Evolutionary conservation across 495 filamentous ascomycete genomes (phyloP).

Genomic region (Lasiosphaeris hirsuta): DNA sequence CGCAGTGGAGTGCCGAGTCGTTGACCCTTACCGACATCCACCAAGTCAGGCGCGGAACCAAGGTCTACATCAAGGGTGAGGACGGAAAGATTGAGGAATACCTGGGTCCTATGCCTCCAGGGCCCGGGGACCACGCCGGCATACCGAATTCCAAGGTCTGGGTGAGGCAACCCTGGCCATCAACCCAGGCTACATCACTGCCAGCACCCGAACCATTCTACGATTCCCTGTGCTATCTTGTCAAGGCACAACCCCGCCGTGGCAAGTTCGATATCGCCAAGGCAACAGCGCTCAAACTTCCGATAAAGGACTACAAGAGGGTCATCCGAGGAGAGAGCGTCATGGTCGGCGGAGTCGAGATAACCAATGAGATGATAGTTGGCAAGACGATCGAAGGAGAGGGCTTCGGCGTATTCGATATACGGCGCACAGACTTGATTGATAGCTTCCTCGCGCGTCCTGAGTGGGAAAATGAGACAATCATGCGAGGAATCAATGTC

Average conservation of each 20-base stretch:
- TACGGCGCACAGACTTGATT: constrained; percentile 67
- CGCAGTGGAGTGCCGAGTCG: constrained; percentile 67
- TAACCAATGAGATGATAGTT: constrained; percentile 55
- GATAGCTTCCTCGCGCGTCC: constrained; percentile 59
- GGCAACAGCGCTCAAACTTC: constrained; percentile 60
- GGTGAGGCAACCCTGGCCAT: constrained; percentile 81
- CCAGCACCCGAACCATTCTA: constrained; percentile 61
- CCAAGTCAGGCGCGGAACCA: constrained; percentile 63
- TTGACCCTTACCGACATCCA: constrained; percentile 61
- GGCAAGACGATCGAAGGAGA: constrained; percentile 30
- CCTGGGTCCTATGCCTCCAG: constrained; percentile 58
- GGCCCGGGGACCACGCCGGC: constrained; percentile 46
- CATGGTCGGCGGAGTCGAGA: constrained; percentile 50
- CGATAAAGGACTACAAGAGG: constrained; percentile 46
- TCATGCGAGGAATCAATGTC: constrained; percentile 63
- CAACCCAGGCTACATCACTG: constrained; percentile 57
- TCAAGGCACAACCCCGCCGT: constrained; percentile 67
- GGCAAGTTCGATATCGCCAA: constrained; percentile 72
- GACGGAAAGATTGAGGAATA: constrained; percentile 67
- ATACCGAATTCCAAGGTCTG: constrained; percentile 63
- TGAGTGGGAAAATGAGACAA: constrained; percentile 66
- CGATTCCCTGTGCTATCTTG: constrained; percentile 79
- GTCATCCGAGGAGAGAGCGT: constrained; percentile 53
- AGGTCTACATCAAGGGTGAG: constrained; percentile 64
- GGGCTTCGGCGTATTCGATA: constrained; percentile 76